Percentiles rank a stretch among this genome's conserved stretches.
Evolutionary conservation across 2,329 filamentous ascomycete genomes (phyloP).

Genomic region (Microsporum canis): DNA sequence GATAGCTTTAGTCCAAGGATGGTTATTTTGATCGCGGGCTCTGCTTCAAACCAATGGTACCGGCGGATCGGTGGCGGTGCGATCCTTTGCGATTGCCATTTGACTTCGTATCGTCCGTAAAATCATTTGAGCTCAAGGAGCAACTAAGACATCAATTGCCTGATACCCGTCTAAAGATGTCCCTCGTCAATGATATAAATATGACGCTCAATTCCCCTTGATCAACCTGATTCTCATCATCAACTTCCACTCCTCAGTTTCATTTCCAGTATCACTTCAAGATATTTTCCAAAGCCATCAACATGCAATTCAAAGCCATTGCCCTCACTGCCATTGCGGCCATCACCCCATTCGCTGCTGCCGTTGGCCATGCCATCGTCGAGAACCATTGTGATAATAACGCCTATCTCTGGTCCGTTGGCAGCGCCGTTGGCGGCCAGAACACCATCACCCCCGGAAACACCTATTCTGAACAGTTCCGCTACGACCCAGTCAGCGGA

Average conservation of each 20-base stretch:
- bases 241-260: background rate
- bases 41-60: background rate
- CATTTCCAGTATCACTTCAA: background rate
- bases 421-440: slow-evolving; percentile 18
- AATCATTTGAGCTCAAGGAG: background rate
- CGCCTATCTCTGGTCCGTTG: slow-evolving; percentile 32
- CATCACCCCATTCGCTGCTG: slow-evolving; percentile 22
- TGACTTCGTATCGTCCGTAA: background rate
- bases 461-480: slow-evolving; percentile 28
- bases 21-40: background rate
- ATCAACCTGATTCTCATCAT: background rate
- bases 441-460: slow-evolving; percentile 21
- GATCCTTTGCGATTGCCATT: background rate
- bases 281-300: background rate
- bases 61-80: background rate
- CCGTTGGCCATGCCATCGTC: slow-evolving; percentile 25
- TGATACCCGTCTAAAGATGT: background rate
- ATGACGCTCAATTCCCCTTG: background rate
- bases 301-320: slow-evolving; percentile 13
- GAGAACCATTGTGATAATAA: slow-evolving; percentile 25
- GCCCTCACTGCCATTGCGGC: slow-evolving; percentile 11
- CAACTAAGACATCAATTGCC: background rate
- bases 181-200: background rate
- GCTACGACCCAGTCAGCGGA: slow-evolving; percentile 27
- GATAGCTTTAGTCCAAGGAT: background rate